phyloP scores from a whole-genome alignment of 257 asterid species.

The Ocimum tenuiflorum region DNA sequence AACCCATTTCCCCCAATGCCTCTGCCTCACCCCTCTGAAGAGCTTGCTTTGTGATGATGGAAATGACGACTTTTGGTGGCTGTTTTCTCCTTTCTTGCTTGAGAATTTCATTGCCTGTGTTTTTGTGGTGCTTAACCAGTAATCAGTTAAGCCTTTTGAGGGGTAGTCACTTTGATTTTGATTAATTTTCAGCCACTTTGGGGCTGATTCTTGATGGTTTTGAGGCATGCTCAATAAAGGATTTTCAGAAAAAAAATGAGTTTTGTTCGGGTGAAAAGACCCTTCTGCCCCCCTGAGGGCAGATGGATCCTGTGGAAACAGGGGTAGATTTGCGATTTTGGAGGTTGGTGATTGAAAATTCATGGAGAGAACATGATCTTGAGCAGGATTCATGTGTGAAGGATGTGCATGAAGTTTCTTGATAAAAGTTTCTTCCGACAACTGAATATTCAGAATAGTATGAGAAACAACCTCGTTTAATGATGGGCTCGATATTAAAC shows the following conservation, averaged over 20 bases:
- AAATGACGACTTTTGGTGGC: not conserved
- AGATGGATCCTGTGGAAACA: slow-evolving; percentile 41
- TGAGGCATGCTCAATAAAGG: slow-evolving; percentile 35
- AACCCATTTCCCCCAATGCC: slow-evolving; percentile 62
- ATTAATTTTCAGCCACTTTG: slow-evolving; percentile 22
- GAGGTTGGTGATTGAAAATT: slow-evolving; percentile 26
- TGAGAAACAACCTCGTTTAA: slow-evolving; percentile 22
- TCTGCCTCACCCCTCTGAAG: slow-evolving; percentile 51
- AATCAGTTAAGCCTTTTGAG: slow-evolving; percentile 42
- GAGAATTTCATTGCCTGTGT: slow-evolving; percentile 55
- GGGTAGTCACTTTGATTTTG: slow-evolving; percentile 21
- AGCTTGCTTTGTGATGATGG: slow-evolving; percentile 35
- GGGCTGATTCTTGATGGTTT: not conserved
- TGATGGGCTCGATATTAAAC: slow-evolving; percentile 15
- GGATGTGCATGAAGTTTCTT: slow-evolving; percentile 19
- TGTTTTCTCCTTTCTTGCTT: slow-evolving; percentile 11
- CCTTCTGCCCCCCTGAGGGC: not conserved
- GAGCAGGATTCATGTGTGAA: not conserved
- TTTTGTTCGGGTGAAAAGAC: slow-evolving; percentile 18
- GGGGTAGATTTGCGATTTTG: slow-evolving; percentile 37
- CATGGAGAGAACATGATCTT: slow-evolving; percentile 12
- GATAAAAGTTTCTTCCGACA: slow-evolving; percentile 25
- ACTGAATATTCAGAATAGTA: slow-evolving; percentile 16
- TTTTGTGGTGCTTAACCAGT: slow-evolving; percentile 55
- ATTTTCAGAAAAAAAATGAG: slow-evolving; percentile 9